Evolutionary conservation across 768 basidiomycete species (phyloP), one percentile per base, ranked within the genome.

Genomic region (Termitomyces sp.): DNA sequence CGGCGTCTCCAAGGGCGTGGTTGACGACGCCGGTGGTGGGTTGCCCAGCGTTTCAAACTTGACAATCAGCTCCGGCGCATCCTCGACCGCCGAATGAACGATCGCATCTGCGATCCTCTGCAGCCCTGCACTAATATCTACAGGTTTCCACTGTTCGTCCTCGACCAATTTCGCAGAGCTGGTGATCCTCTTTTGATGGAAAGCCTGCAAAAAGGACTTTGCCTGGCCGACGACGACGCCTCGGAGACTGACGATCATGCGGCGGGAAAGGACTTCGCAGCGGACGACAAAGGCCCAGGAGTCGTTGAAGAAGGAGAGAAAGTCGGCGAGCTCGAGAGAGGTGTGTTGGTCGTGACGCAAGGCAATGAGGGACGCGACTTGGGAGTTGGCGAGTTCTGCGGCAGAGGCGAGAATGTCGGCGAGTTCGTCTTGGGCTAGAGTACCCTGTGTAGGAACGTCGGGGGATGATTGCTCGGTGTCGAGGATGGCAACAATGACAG

Each of bases 211-310:
- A 75, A 95, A 99, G 10, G 82, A 73, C 73, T 94, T 95, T 6
- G 94, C 91, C 87, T 96, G 95, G 54, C 85, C 79, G 45, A 95
- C 85, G 52, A 94, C 82, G 2, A 85, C 89, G 5, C 94, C 95
- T 58, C 97, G 77, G 33, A 98, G 75, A 6, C 92, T 89, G 56
- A 98, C 92, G 58, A 98, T 94, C 93, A 98, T 98, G 63, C 88
- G 78, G 54, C 86, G 80, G 61, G 89, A 92, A 30, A 97, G 76
- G 30, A 86, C 82, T 69, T 99, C 96, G 66, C 91, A 93, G 62
- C 79, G 80, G 26, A 97, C 81, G 9, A 98, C 93, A 64, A 98
- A 98, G 26, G 79, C 72, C 96, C 96, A 98, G 1, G 90, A 86
- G 63, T 83, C 80, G 55, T 88, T 86, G 77, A 95, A 96, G 57